These are phyloP conservation scores for Fonsecaea multimorphosa DNA, from an alignment of 2,329 filamentous ascomycete genomes.

Conservation along the genomic window DNA sequence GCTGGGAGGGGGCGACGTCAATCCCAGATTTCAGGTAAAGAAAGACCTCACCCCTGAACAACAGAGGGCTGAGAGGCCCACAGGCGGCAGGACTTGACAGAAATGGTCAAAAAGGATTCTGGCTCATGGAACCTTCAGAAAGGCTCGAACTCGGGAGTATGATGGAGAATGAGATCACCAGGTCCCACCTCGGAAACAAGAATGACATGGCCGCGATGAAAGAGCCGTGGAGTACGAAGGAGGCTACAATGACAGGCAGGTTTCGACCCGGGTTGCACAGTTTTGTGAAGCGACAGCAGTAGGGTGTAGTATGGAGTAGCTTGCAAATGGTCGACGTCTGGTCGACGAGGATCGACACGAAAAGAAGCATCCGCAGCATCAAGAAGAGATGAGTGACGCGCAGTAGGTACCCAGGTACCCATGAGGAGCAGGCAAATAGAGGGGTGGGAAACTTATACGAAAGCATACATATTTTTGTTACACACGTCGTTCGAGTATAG, in stretches of 20 bases:
- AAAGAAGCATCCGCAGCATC: not conserved
- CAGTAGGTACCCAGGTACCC: not conserved
- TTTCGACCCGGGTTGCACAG: not conserved
- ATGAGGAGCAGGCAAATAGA: not conserved
- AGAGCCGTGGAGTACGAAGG: not conserved
- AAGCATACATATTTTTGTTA: not conserved
- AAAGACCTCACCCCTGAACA: not conserved
- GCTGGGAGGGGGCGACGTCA: not conserved
- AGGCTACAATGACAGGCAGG: not conserved
- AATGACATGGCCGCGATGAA: not conserved
- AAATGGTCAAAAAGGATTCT: not conserved
- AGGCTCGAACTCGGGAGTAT: not conserved
- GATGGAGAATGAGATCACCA: not conserved
- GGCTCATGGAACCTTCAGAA: not conserved
- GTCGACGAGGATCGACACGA: not conserved
- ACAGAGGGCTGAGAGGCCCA: not conserved
- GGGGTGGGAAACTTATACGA: not conserved
- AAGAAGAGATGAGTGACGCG: not conserved
- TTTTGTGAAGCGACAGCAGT: not conserved
- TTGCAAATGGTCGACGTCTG: not conserved
- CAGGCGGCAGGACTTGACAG: not conserved
- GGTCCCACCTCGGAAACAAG: not conserved
- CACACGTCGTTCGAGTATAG: not conserved
- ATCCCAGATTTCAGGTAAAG: not conserved
- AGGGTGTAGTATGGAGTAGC: too few species aligned